Evolutionary conservation across 768 basidiomycete species (phyloP).

Genomic region (Leccinum uliginosum): DNA sequence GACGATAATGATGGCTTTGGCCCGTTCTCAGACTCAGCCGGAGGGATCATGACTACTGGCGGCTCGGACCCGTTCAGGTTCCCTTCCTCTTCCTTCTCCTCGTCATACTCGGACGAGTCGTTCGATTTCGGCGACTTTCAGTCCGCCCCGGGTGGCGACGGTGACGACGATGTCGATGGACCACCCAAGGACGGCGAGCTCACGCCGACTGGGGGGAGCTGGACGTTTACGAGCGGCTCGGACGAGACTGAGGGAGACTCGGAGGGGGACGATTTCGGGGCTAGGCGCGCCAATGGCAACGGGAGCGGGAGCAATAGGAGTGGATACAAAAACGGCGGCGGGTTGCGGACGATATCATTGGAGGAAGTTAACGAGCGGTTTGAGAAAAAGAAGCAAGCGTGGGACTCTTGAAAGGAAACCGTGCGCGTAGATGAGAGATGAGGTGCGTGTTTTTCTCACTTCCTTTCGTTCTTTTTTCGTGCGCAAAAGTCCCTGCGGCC

Average conservation of each 20-base stretch:
- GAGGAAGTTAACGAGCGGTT: constrained; percentile 23
- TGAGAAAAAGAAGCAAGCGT: constrained; percentile 11
- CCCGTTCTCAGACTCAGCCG: constrained; percentile 70
- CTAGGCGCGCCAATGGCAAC: neutral
- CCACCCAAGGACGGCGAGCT: constrained; percentile 37
- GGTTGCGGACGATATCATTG: constrained; percentile 27
- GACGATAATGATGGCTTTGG: constrained; percentile 65
- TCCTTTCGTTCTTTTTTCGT: neutral
- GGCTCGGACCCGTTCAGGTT: constrained; percentile 53
- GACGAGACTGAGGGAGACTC: constrained; percentile 26
- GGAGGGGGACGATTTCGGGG: constrained; percentile 32
- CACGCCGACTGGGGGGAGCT: constrained; percentile 66
- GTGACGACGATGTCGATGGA: neutral
- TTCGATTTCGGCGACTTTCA: constrained; percentile 85
- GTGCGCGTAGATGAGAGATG: neutral
- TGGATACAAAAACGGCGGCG: constrained; percentile 7
- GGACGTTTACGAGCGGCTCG: constrained; percentile 56
- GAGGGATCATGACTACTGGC: constrained; percentile 25
- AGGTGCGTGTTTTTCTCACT: neutral
- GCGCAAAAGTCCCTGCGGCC: neutral
- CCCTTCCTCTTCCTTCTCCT: constrained; percentile 39
- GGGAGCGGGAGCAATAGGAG: constrained; percentile 6
- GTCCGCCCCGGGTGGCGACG: constrained; percentile 24
- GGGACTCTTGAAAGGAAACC: constrained; percentile 13
- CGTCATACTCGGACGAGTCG: constrained; percentile 59